Evolutionary conservation across 129 eudicot species (phyloP).

Genomic region (Lactuca sativa): DNA sequence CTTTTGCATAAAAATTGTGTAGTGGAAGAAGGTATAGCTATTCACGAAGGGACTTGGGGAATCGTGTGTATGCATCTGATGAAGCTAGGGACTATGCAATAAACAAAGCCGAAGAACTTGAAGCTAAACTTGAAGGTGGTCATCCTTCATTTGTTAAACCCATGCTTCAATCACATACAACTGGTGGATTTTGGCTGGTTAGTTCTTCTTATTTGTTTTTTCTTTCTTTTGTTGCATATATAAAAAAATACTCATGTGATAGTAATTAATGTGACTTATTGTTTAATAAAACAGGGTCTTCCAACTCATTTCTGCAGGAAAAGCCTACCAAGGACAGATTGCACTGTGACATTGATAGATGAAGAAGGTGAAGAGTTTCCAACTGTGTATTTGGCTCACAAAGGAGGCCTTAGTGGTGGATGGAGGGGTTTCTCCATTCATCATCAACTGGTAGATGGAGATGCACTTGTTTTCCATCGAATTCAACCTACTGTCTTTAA

Average conservation of each 20-base stretch:
- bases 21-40: slow-evolving; percentile 35
- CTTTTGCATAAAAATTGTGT: neutral
- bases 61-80: slow-evolving; percentile 75
- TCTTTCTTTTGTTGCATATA: neutral
- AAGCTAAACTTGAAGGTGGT: slow-evolving; percentile 46
- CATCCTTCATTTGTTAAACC: slow-evolving; percentile 68
- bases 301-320: slow-evolving; percentile 59
- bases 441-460: slow-evolving; percentile 82
- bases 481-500: slow-evolving; percentile 42
- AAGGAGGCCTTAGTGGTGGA: slow-evolving; percentile 74
- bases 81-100: slow-evolving; percentile 67
- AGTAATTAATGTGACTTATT: neutral
- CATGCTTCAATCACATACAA: slow-evolving; percentile 82
- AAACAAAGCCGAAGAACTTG: slow-evolving; percentile 65
- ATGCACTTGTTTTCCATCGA: slow-evolving; percentile 71
- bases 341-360: slow-evolving; percentile 54
- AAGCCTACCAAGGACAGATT: slow-evolving; percentile 57
- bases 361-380: slow-evolving; percentile 70
- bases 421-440: slow-evolving; percentile 78
- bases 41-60: slow-evolving; percentile 46
- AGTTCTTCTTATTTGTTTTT: neutral
- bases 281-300: slow-evolving; percentile 48
- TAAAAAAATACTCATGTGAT: neutral
- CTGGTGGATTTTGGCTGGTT: slow-evolving; percentile 94
- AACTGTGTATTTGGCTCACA: slow-evolving; percentile 53